Base-by-base conservation (phyloP, 106 monocot genomes). In the Phalaenopsis aphrodite region DNA sequence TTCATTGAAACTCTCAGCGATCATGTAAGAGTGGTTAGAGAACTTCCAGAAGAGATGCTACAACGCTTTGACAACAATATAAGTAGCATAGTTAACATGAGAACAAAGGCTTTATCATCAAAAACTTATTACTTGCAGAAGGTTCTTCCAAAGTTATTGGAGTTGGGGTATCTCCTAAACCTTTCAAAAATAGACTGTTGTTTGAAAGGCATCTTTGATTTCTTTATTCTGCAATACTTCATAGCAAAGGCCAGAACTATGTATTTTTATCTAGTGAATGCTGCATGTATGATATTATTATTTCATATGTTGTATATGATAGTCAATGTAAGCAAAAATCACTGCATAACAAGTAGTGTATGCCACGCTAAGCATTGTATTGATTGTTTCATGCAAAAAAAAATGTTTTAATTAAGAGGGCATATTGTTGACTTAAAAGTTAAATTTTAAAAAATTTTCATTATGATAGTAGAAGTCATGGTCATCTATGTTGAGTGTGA, bases 41-140 rank as follows among this genome's bases (percentile, higher is more conserved):
- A 88, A 78, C 90, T 99, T 47, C 94, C 98, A 37, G 81, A 87
- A 77, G 98, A 91, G 56, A 57, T 91, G 39, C 85, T 99, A 43
- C 79, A 88, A 77, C 83, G 82, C 17, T 99, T 94, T 78, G 91
- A 99, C 80, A 88, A 91, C 79, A 99, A 99, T 78, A 84, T 93
- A 78, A 99, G 98, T 86, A 99, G 82, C 68, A 94, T 99, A 72
- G 64, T 84, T 74, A 99, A 99, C 81, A 79, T 99, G 90, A 93
- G 98, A 88, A 88, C 92, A 52, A 99, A 91, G 79, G 94, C 98
- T 58, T 83, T 86, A 78, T 89, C 91, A 78, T 82, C 92, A 21
- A 87, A 85, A 73, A 47, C 84, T 2, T 91, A 99, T 81, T 95
- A 95, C 81, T 69, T 91, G 79, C 89, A 90, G 79, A 93, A 91